Base-by-base conservation (phyloP, 306 rosid species). In the Quercus mongolica region DNA sequence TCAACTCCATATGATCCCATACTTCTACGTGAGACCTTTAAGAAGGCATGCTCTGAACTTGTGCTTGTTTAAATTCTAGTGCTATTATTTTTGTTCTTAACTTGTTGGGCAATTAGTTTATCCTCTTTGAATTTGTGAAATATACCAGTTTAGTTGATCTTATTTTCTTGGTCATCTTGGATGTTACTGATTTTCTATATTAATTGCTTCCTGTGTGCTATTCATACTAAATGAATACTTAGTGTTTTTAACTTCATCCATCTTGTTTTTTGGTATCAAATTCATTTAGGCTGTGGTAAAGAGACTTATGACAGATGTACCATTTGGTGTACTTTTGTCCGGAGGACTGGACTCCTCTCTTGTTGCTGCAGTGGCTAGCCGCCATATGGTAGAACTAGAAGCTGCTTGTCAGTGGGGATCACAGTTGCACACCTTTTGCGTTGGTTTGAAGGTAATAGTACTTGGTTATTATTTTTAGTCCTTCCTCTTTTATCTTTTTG, bases 251-350 rank as follows among this genome's bases (percentile, higher is more conserved):
- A 75, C 19, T 69, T 58, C 55, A 59, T 46, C 18, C 46, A 59
- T 77, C 65, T 74, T 69, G 63, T 80, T 83, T 73, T 56, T 58
- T 75, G 52, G 3, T 73, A 18, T 62, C 75, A 64, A 85, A 76
- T 68, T 84, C 76, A 75, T 73, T 81, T 86, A 95, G 99, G 97
- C 99, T 81, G 98, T 96, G 49, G 20, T 84, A 15, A 96, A 96
- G 89, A 93, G 99, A 88, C 92, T 96, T 82, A 96, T 96, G 99
- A 90, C 97, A 73, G 98, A 96, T 81, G 99, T 96, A 61, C 99
- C 99, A 62, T 95, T 96, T 44, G 99, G 99, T 69, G 96, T 96
- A 78, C 98, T 96, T 71, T 82, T 93, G 83, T 93, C 98, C 0
- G 99, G 99, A 77, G 99, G 99, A 62, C 76, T 96, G 71, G 99